Evolutionary conservation across 345 rosid species (phyloP).

Genomic region (Limnanthes douglasii): DNA sequence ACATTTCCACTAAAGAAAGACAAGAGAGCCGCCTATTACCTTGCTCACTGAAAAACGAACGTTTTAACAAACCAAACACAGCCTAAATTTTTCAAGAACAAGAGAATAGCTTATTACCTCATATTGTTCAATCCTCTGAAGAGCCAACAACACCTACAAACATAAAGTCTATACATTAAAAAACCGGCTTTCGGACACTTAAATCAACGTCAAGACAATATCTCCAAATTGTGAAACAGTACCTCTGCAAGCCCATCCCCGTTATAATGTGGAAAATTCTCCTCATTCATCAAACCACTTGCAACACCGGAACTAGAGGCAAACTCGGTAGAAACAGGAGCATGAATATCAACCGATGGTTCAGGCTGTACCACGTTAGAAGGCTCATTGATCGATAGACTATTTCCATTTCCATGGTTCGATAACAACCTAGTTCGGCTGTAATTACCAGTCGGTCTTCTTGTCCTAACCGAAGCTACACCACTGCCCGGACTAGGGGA

Average conservation of each 20-base stretch:
- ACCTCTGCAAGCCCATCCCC: constrained; percentile 94
- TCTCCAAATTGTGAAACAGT: constrained; percentile 6
- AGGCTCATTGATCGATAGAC: constrained; percentile 14
- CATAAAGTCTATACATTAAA: constrained; percentile 8
- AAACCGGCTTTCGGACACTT: neutral
- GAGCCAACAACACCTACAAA: constrained; percentile 62
- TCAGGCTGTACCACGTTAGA: constrained; percentile 30
- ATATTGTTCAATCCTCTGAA: constrained; percentile 81
- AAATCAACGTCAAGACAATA: too few species aligned
- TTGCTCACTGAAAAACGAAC: too few species aligned
- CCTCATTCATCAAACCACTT: constrained; percentile 27
- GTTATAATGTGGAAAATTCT: constrained; percentile 39
- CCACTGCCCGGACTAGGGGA: constrained; percentile 29
- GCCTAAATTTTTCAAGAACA: too few species aligned
- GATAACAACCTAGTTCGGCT: constrained; percentile 29
- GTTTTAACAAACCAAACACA: too few species aligned
- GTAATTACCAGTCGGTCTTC: constrained; percentile 23
- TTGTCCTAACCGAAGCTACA: constrained; percentile 32
- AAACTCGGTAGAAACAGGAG: constrained; percentile 27
- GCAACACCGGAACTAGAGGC: constrained; percentile 38
- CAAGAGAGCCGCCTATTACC: too few species aligned
- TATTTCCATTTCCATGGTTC: constrained; percentile 27
- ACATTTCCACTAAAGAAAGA: too few species aligned
- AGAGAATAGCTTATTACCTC: too few species aligned
- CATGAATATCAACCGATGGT: constrained; percentile 23